phyloP scores from a whole-genome alignment of 148 eudicot species.

The Limonium bicolor region DNA sequence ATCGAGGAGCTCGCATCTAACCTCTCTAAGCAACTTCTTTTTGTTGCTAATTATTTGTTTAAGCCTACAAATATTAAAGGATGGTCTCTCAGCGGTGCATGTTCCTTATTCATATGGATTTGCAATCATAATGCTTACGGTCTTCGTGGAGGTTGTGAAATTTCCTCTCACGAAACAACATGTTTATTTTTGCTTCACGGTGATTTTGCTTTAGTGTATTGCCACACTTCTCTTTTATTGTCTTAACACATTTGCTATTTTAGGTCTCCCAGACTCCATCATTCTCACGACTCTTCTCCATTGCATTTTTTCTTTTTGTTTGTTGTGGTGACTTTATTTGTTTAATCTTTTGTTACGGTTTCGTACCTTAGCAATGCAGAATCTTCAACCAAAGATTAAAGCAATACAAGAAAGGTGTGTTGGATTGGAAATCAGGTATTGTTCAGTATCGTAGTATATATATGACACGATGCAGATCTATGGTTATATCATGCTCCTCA shows the following conservation, averaged over 20 bases:
- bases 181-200: constrained; percentile 22
- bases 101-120: constrained; percentile 55
- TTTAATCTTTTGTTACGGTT: constrained; percentile 35
- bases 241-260: no score
- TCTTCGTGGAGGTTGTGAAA: constrained; percentile 39
- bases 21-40: no score
- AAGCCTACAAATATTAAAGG: constrained; percentile 60
- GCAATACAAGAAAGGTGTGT: constrained; percentile 97
- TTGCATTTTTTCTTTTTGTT: not conserved
- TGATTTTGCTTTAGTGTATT: not conserved
- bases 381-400: constrained; percentile 98
- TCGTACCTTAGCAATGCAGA: constrained; percentile 97
- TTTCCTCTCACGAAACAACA: constrained; percentile 56
- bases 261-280: not conserved
- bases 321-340: no score
- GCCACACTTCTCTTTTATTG: not conserved
- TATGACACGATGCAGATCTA: no score
- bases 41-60: no score
- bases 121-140: constrained; percentile 53
- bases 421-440: constrained; percentile 96
- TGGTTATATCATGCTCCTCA: no score
- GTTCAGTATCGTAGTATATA: no score
- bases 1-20: no score
- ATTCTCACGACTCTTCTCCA: not conserved
- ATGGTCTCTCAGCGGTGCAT: constrained; percentile 44